These are phyloP conservation scores for Fonsecaea monophora DNA, from an alignment of 2,329 filamentous ascomycete genomes.

Conservation along the genomic window DNA sequence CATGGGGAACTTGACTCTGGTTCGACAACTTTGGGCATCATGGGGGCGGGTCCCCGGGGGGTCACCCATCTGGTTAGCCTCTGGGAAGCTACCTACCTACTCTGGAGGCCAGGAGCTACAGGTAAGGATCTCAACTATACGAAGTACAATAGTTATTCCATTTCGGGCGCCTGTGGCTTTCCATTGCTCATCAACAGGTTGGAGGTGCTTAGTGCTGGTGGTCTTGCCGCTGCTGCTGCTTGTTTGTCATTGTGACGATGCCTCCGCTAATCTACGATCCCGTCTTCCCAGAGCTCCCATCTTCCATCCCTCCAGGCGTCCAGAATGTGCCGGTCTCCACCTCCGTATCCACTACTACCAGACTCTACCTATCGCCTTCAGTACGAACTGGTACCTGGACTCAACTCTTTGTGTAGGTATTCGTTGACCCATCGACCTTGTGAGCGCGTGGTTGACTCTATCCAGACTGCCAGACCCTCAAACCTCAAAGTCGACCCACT, in stretches of 20 bases:
- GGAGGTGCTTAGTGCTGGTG: too few relatives aligned
- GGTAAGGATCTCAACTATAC: neutral
- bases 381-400: too few relatives aligned
- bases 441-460: neutral
- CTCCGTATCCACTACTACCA: neutral
- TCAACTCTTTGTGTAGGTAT: too few relatives aligned
- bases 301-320: neutral
- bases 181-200: too few relatives aligned
- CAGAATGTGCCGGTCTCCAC: neutral
- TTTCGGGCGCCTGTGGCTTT: neutral
- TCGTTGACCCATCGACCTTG: too few relatives aligned
- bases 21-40: neutral
- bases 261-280: neutral
- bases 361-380: too few relatives aligned
- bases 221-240: too few relatives aligned
- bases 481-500: neutral
- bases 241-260: neutral
- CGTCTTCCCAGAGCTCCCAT: neutral
- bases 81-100: too few relatives aligned
- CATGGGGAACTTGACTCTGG: neutral
- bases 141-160: neutral
- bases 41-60: neutral
- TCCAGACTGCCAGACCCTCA: neutral
- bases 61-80: too few relatives aligned
- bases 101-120: neutral